Base-by-base conservation (phyloP, 805 yeast species). In the Hagleromyces aurorensis region DNA sequence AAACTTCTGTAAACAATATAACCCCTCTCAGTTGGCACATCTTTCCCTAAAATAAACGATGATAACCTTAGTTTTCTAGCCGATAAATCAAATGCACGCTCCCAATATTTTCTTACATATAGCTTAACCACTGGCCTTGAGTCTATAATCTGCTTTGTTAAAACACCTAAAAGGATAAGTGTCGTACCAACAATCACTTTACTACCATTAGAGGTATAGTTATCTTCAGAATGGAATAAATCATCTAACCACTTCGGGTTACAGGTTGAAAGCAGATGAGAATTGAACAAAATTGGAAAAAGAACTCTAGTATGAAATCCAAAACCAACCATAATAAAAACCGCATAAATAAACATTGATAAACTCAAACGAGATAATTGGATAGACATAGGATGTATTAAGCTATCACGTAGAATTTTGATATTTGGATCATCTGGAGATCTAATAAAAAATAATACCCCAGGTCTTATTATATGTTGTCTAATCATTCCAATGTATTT, bases 391-490 rank as follows among this genome's bases (percentile, higher is more conserved):
- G 95, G 82, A 41, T 81, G 75, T 34, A 81, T 78, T 30, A 91
- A 57, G 1, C 94, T 91, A 50, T 87, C 95, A 41, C 85, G 89
- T 23, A 89, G 69, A 8, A 91, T 70, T 41, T 89, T 74, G 25
- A 85, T 77, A 44, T 83, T 80, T 21, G 94, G 95, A 51, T 91
- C 96, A 44, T 86, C 96, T 4, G 96, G 95, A 13, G 94, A 85
- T 44, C 95, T 70, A 37, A 91, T 81, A 60, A 91, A 91, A 54
- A 75, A 91, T 26, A 91, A 63, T 6, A 84, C 95, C 8, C 98
- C 99, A 0, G 81, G 78, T 33, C 99, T 70, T 35, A 89, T 66
- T 21, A 85, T 75, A 36, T 64, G 59, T 25, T 69, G 61, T 38
- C 98, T 67, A 13, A 78, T 69, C 86, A 86, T 78, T 12, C 93